phyloP scores from a whole-genome alignment of 805 yeast genomes.

The Metschnikowia rubicola region DNA sequence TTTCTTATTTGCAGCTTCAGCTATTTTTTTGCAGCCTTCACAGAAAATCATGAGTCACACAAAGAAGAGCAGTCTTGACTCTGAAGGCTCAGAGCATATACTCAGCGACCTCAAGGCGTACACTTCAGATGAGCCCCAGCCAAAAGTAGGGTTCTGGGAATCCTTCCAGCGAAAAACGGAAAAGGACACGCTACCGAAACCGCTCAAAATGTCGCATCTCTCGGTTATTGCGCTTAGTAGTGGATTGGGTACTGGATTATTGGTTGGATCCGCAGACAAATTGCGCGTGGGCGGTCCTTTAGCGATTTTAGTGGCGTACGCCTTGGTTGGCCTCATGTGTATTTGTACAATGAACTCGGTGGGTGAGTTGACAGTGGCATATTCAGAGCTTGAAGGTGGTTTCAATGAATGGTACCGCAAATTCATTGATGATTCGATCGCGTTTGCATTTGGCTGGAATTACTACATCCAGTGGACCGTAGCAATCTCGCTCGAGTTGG shows the following conservation, averaged over 20 bases:
- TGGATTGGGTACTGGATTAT: conserved; percentile 41
- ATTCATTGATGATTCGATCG: conserved; percentile 35
- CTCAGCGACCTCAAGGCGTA: conserved; percentile 12
- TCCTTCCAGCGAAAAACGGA: conserved; percentile 15
- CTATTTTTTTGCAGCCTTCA: background rate
- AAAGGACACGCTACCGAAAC: conserved; percentile 10
- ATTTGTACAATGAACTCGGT: conserved; percentile 37
- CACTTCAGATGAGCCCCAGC: conserved; percentile 2
- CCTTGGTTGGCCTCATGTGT: conserved; percentile 25
- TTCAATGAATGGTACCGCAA: conserved; percentile 27
- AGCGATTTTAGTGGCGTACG: conserved; percentile 22
- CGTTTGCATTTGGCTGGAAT: conserved; percentile 39
- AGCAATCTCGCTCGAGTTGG: conserved; percentile 19
- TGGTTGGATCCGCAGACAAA: conserved; percentile 37
- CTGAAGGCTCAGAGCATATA: conserved; percentile 4
- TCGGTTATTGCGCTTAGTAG: conserved; percentile 33
- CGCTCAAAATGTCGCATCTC: conserved; percentile 26
- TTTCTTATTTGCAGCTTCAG: too few relatives aligned
- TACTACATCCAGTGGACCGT: conserved; percentile 30
- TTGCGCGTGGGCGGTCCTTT: conserved; percentile 26
- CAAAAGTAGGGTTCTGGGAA: conserved; percentile 9
- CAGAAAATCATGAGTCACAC: background rate
- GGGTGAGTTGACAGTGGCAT: conserved; percentile 56
- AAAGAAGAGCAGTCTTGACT: background rate
- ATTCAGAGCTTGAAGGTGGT: conserved; percentile 44